A percentile compares a stretch with the other conserved stretches of the same genome.
These are phyloP conservation scores for Drosera capensis DNA, from an alignment of 148 eudicot genomes.

Conservation along the genomic window DNA sequence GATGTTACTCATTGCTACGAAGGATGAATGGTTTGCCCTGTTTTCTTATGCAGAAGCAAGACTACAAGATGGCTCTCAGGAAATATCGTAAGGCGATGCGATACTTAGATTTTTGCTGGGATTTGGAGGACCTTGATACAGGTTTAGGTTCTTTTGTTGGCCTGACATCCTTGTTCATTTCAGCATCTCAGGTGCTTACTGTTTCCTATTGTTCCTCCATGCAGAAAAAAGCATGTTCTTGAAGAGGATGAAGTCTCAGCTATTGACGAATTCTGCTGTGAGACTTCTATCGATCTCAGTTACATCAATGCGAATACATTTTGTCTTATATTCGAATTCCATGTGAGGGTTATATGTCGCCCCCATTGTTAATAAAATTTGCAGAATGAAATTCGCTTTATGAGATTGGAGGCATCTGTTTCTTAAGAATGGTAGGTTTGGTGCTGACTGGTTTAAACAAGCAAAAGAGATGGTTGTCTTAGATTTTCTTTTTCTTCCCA, in stretches of 20 bases:
- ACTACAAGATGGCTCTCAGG: slow-evolving; percentile 58
- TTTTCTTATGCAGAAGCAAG: slow-evolving; percentile 61
- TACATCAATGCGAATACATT: too few species aligned
- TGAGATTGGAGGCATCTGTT: too few species aligned
- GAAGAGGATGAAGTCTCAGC: slow-evolving; percentile 57
- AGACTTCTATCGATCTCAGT: slow-evolving; percentile 12
- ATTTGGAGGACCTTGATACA: slow-evolving; percentile 42
- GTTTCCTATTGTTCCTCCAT: slow-evolving; percentile 2
- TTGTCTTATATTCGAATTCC: too few species aligned
- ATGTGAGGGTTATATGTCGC: too few species aligned
- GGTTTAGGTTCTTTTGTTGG: slow-evolving; percentile 17
- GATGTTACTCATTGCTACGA: neutral
- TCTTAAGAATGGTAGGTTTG: too few species aligned
- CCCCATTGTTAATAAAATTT: neutral
- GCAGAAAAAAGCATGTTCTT: slow-evolving; percentile 37
- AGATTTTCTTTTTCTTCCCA: too few species aligned
- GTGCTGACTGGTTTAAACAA: too few species aligned
- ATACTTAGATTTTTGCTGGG: slow-evolving; percentile 67
- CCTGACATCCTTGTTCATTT: neutral
- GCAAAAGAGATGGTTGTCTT: too few species aligned
- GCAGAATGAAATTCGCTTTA: neutral
- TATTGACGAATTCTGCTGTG: slow-evolving; percentile 63
- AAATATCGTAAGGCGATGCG: slow-evolving; percentile 65
- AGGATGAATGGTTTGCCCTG: slow-evolving; percentile 1
- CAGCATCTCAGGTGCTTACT: neutral